Conservation (phyloP, 306 rosid genomes). For the Rosa chinensis region DNA sequence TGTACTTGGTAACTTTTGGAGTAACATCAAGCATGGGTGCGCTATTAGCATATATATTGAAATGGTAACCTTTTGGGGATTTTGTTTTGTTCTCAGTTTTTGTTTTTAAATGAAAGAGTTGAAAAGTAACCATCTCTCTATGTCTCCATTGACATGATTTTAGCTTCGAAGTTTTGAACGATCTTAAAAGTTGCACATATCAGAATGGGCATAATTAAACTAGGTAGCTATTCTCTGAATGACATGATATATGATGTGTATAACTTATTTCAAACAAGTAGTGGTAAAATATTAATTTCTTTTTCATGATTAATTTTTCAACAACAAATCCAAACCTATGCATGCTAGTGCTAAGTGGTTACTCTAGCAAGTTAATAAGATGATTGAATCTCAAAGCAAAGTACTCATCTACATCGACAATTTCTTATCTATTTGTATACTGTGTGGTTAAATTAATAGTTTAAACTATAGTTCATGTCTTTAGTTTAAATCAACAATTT, state of each 20-base stretch:
- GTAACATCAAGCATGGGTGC: neutral
- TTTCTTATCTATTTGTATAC: too few species aligned
- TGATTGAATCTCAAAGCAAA: neutral
- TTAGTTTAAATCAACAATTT: too few species aligned
- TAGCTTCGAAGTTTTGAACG: neutral
- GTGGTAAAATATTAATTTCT: conserved; percentile 3
- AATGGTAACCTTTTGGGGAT: neutral
- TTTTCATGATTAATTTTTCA: conserved; percentile 12
- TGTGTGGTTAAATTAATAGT: too few species aligned
- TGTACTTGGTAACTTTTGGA: neutral
- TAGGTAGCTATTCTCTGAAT: neutral
- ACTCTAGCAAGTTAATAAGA: neutral
- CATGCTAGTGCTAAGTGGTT: neutral
- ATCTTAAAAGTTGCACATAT: conserved; percentile 11
- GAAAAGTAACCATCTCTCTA: neutral
- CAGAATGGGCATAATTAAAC: conserved; percentile 7
- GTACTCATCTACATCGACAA: too few species aligned
- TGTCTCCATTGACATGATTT: conserved; percentile 14
- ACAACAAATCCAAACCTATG: neutral
- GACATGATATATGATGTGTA: neutral
- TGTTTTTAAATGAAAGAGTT: neutral
- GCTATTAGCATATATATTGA: neutral
- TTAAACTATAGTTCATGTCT: too few species aligned
- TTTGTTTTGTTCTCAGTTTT: neutral
- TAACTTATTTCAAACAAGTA: neutral